phyloP scores from a whole-genome alignment of 176 grass and related monocot genomes.

The sorghum (Sorghum bicolor) region DNA sequence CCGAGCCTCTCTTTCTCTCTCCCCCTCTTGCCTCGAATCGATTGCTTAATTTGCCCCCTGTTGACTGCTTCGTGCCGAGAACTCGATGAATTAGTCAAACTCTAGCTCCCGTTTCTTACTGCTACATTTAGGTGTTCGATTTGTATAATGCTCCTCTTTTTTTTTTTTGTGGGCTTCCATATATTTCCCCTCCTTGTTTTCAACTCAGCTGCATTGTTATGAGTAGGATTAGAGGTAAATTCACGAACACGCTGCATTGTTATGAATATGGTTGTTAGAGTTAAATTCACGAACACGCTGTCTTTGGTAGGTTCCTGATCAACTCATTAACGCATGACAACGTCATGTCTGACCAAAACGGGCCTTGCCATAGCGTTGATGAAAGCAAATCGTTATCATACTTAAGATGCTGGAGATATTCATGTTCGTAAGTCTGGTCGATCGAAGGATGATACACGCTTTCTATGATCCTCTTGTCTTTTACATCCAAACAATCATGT shows the following conservation, averaged over 20 bases:
- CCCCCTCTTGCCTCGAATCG: not conserved
- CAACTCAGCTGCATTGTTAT: not conserved
- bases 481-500: not conserved
- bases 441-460: not conserved
- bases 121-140: not conserved
- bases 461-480: not conserved
- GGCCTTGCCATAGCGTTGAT: not conserved
- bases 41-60: not conserved
- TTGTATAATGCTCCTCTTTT: not conserved
- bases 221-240: not conserved
- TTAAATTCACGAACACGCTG: too few species aligned
- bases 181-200: not conserved
- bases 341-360: constrained; percentile 3
- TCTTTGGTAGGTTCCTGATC: too few species aligned
- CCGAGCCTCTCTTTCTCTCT: not conserved
- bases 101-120: not conserved
- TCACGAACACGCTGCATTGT: not conserved
- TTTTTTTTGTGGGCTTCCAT: not conserved
- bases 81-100: not conserved
- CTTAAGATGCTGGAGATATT: not conserved
- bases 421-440: not conserved
- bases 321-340: not conserved
- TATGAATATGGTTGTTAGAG: too few species aligned
- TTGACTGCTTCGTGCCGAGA: not conserved
- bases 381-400: not conserved